Evolutionary conservation across 208 protist species (phyloP).

Genomic region (Crithidia acanthocephali): DNA sequence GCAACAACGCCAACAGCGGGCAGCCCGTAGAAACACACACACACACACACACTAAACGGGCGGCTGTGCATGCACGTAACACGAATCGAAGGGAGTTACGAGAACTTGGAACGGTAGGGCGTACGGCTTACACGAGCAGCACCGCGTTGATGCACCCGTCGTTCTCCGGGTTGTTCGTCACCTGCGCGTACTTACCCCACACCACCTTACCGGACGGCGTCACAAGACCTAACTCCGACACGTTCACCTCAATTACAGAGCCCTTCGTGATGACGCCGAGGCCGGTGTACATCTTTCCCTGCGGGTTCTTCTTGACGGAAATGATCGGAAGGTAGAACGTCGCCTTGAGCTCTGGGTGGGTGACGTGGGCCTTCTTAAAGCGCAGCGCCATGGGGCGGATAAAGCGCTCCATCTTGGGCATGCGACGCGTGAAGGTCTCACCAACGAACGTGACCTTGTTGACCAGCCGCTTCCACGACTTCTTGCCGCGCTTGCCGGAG

Average conservation of each 20-base stretch:
- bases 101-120: no score
- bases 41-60: no score
- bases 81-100: no score
- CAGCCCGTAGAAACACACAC: no score
- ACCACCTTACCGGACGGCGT: slow-evolving; percentile 99
- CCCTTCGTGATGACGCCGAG: slow-evolving; percentile 99
- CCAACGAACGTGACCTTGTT: slow-evolving; percentile 99
- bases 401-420: slow-evolving; percentile 99
- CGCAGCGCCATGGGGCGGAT: slow-evolving; percentile 99
- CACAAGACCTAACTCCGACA: slow-evolving; percentile 99
- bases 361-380: slow-evolving; percentile 99
- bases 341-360: slow-evolving; percentile 99
- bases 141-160: slow-evolving; percentile 99
- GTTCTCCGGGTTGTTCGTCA: slow-evolving; percentile 99
- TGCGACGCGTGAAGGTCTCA: slow-evolving; percentile 99
- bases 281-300: slow-evolving; percentile 98
- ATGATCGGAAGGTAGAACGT: slow-evolving; percentile 99
- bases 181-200: slow-evolving; percentile 99
- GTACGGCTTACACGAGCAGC: slow-evolving; percentile 95
- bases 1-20: no score
- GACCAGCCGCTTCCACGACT: slow-evolving; percentile 99
- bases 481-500: slow-evolving; percentile 96
- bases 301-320: slow-evolving; percentile 99
- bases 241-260: slow-evolving; percentile 99
- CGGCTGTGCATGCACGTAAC: no score